Evolutionary conservation across 1,284 basidiomycete species (phyloP), one percentile per base, ranked within the genome.

Genomic region (Cryptococcus sp.): DNA sequence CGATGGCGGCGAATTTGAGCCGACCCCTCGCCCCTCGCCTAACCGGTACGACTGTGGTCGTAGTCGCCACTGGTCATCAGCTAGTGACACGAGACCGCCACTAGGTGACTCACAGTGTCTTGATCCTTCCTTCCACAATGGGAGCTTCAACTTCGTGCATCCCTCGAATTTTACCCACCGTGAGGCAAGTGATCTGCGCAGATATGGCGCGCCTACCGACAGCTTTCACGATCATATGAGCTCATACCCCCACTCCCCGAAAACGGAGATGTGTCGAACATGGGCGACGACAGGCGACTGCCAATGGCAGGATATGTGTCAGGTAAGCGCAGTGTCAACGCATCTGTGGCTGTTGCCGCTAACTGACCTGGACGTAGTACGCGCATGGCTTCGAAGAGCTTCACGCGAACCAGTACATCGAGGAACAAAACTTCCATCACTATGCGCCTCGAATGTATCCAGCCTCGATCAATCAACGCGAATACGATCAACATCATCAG

Each of bases 321-420:
- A 65, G 47, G 63, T 59, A 25, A 53, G 63, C 47, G 16, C 27
- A 6, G 3, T 19, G 7, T 2, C 5, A 13, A 35, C 31, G 31
- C 31, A 8, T 5, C 8, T 35, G 7, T 35, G 10, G 3, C 19
- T 15, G 38, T 16, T 31, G 2, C 38, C 15, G 17, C 35, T 22
- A 17, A 48, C 15, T 35, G 22, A n/a, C 47, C 6, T 38, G 22
- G 17, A 38, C 23, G 66, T 35, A 68, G 65, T 68, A 58, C 51
- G 67, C 67, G 15, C 67, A 68, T 50, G 67, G 67, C 16, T 19
- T 47, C 11, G 47, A 64, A 16, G 67, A 68, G 16, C 62, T 68
- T 39, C 56, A 58, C 10, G 16, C 47, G 5, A 45, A 56, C 25
- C 60, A 48, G 10, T 45, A 50, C 25, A 13, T 47, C 19, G 49